Percentiles rank a stretch among this genome's conserved stretches.
phyloP scores from a whole-genome alignment of 441 rosid genomes.

The Brassica balearica region DNA sequence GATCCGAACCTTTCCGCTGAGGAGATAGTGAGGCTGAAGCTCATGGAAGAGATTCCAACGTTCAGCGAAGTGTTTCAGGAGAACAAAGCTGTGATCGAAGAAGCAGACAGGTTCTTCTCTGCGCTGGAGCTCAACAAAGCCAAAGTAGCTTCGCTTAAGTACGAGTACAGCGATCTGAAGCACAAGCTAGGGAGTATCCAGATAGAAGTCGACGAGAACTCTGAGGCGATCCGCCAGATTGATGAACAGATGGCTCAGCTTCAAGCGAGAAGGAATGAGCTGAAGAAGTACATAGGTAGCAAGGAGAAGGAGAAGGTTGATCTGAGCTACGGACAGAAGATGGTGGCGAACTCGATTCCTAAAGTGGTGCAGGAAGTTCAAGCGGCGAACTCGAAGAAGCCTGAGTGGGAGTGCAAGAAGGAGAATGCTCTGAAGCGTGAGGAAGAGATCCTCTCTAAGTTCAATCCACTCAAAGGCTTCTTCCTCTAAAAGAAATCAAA shows the following conservation, averaged over 20 bases:
- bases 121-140: conserved; percentile 61
- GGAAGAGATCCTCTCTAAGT: conserved; percentile 63
- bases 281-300: conserved; percentile 46
- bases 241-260: conserved; percentile 69
- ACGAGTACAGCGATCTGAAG: conserved; percentile 66
- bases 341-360: conserved; percentile 63
- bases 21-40: conserved; percentile 69
- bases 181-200: conserved; percentile 61
- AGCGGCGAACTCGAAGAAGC: conserved; percentile 55
- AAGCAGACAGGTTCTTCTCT: conserved; percentile 57
- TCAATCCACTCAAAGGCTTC: conserved; percentile 64
- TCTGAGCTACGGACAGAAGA: conserved; percentile 52
- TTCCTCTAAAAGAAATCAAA: conserved; percentile 41
- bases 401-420: conserved; percentile 66
- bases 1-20: conserved; percentile 65
- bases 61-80: conserved; percentile 65
- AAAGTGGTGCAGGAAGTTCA: conserved; percentile 66
- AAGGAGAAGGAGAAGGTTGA: conserved; percentile 58
- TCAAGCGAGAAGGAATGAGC: conserved; percentile 53
- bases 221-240: conserved; percentile 55
- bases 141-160: conserved; percentile 58
- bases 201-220: conserved; percentile 54
- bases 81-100: conserved; percentile 58
- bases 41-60: conserved; percentile 70
- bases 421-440: conserved; percentile 60